phyloP scores from a whole-genome alignment of 139 green algal species.

The Desmodesmus armatus region DNA sequence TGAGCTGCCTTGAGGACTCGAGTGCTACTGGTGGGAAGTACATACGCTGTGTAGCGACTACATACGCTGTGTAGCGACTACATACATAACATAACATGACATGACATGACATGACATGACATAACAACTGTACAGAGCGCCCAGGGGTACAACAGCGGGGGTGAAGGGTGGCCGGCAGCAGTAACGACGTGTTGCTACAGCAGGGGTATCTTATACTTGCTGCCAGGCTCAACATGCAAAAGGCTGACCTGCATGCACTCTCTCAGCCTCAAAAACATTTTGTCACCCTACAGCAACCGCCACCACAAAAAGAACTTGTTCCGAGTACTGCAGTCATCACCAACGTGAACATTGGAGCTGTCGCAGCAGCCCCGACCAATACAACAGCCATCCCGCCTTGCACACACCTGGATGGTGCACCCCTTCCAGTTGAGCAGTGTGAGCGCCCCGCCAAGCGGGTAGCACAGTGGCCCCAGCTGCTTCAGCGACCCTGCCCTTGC shows the following conservation, averaged over 20 bases:
- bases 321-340: neutral
- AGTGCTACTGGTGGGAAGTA: neutral
- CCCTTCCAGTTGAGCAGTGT: neutral
- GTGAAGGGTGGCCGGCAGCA: too few species aligned
- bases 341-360: neutral
- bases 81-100: neutral
- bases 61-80: neutral
- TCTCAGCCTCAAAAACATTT: neutral
- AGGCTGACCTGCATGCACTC: too few species aligned
- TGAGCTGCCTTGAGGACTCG: too few species aligned
- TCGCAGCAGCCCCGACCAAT: neutral
- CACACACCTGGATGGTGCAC: neutral
- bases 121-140: neutral
- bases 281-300: neutral
- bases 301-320: neutral
- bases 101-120: neutral
- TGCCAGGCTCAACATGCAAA: neutral
- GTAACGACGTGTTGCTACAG: too few species aligned
- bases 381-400: neutral
- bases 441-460: neutral
- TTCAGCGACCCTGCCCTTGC: neutral
- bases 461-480: neutral
- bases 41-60: neutral
- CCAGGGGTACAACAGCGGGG: too few species aligned
- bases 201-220: neutral